Percentiles rank a stretch among this genome's conserved stretches.
These are phyloP conservation scores for Quercus tomentella DNA, from an alignment of 331 rosid genomes.

Conservation along the genomic window DNA sequence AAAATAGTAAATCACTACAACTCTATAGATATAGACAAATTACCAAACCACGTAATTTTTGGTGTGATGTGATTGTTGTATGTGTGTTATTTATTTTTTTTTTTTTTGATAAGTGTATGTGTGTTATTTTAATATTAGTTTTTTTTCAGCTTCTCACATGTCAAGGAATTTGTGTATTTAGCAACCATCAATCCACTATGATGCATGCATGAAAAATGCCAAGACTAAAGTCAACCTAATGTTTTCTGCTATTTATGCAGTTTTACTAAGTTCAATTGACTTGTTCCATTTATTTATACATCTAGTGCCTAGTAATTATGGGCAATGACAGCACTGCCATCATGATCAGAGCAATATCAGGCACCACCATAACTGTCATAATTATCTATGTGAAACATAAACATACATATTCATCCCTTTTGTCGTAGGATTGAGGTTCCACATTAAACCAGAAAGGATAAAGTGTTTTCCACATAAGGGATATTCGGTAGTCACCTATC, in stretches of 20 bases:
- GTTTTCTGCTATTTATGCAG: background rate
- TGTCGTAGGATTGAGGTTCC: background rate
- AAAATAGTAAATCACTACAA: no score
- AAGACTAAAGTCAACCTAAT: background rate
- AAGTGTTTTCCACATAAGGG: background rate
- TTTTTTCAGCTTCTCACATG: no score
- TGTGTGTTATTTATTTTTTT: no score
- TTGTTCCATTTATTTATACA: background rate
- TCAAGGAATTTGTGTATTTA: no score
- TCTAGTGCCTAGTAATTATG: constrained; percentile 14
- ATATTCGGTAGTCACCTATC: background rate
- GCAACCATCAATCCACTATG: background rate
- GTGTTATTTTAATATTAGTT: no score
- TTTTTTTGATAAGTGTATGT: no score
- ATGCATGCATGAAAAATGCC: background rate
- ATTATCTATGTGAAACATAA: constrained; percentile 27
- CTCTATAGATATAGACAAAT: no score
- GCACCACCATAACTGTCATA: constrained; percentile 17
- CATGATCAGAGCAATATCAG: constrained; percentile 24
- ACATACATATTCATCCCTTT: constrained; percentile 26
- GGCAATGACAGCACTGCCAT: constrained; percentile 19
- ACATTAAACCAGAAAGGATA: background rate
- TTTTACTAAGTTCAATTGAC: constrained; percentile 8
- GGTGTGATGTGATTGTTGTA: no score
- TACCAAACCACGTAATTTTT: no score